Percentiles rank a stretch among this genome's conserved stretches.
Evolutionary conservation across 805 yeast species (phyloP).

Genomic region (Clavispora phyllophila): DNA sequence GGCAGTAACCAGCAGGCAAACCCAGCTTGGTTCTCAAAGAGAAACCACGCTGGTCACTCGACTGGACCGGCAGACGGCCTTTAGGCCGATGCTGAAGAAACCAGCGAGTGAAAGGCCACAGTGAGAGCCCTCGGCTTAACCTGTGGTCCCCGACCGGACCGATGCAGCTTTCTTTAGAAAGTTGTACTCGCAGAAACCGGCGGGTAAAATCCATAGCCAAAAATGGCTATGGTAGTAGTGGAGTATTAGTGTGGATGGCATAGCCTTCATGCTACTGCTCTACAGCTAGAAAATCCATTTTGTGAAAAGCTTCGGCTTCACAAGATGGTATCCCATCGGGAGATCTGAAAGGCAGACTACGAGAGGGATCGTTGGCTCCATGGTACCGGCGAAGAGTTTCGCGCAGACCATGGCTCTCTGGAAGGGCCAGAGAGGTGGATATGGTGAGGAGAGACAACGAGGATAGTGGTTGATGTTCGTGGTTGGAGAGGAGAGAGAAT

Average conservation of each 20-base stretch:
- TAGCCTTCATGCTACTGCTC: not conserved
- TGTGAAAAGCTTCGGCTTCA: not conserved
- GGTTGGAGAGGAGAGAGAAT: not conserved
- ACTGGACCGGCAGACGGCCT: not conserved
- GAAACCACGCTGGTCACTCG: not conserved
- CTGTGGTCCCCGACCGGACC: not conserved
- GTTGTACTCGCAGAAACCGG: not conserved
- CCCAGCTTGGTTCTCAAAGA: not conserved
- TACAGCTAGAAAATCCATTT: not conserved
- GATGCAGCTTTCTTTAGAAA: not conserved
- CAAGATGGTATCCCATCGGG: not conserved
- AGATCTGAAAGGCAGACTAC: not conserved
- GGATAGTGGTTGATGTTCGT: not conserved
- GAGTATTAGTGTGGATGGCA: not conserved
- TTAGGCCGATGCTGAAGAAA: not conserved
- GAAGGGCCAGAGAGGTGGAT: not conserved
- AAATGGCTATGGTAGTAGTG: not conserved
- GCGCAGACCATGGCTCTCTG: not conserved
- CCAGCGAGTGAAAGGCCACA: slow-evolving; percentile 1
- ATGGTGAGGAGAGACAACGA: not conserved
- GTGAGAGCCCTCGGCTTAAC: not conserved
- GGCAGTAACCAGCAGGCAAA: not conserved
- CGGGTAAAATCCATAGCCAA: not conserved
- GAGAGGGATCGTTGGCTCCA: not conserved
- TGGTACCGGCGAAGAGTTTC: not conserved